phyloP scores from a whole-genome alignment of 1,284 basidiomycete genomes.

The Grifola frondosa region DNA sequence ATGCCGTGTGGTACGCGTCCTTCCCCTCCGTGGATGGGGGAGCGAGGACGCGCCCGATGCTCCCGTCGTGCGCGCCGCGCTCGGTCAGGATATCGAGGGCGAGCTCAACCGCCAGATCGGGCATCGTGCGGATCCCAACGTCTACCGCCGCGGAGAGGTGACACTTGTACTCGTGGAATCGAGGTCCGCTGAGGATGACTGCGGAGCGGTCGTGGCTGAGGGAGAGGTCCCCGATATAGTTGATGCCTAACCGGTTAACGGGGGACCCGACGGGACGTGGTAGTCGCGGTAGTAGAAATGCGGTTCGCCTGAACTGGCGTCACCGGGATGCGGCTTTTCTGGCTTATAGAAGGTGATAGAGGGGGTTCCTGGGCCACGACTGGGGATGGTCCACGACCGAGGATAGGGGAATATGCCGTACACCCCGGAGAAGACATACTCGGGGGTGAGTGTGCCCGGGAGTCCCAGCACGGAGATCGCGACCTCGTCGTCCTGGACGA shows the following conservation, averaged over 20 bases:
- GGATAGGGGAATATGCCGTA: conserved; percentile 8
- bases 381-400: conserved; percentile 5
- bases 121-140: conserved; percentile 9
- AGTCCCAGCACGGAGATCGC: conserved; percentile 11
- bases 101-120: conserved; percentile 13
- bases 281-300: conserved; percentile 11
- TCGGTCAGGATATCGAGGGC: conserved; percentile 13
- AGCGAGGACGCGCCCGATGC: conserved; percentile 2
- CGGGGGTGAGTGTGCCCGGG: not conserved
- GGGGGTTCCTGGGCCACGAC: not conserved
- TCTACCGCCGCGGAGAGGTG: conserved; percentile 7
- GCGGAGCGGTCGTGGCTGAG: not conserved
- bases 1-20: conserved; percentile 10
- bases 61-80: not conserved
- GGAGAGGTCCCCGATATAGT: conserved; percentile 11
- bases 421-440: conserved; percentile 11
- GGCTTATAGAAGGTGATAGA: conserved; percentile 10
- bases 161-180: conserved; percentile 2
- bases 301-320: not conserved
- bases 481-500: conserved; percentile 11
- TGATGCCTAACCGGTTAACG: conserved; percentile 6
- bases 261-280: conserved; percentile 4
- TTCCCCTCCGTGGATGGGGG: not conserved
- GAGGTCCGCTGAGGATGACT: not conserved
- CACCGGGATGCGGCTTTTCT: not conserved